Conservation (phyloP, 2,329 filamentous ascomycete genomes). For the Cytospora chrysosperma region DNA sequence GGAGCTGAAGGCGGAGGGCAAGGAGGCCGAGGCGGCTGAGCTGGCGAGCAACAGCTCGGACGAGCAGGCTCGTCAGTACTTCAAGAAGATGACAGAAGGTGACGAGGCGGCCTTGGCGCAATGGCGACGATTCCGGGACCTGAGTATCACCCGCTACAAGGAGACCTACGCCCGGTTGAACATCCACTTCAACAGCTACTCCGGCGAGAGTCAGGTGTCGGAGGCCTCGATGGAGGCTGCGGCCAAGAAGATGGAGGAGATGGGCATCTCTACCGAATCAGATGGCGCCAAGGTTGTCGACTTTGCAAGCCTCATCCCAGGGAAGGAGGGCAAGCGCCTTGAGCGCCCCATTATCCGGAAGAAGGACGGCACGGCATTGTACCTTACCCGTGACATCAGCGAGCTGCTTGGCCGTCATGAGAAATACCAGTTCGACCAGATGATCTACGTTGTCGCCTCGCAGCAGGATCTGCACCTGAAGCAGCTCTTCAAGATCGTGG, state of each 20-base stretch:
- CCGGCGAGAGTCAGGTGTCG: constrained; percentile 71
- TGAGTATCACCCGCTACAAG: constrained; percentile 66
- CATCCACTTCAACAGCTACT: constrained; percentile 70
- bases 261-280: constrained; percentile 65
- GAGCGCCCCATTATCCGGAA: constrained; percentile 71
- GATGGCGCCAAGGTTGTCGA: constrained; percentile 73
- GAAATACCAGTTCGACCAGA: constrained; percentile 69
- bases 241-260: constrained; percentile 61
- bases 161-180: constrained; percentile 69
- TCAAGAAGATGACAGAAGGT: constrained; percentile 69
- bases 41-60: constrained; percentile 56
- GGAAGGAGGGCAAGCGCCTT: constrained; percentile 67
- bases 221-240: constrained; percentile 65
- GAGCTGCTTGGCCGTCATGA: constrained; percentile 66
- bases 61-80: constrained; percentile 72
- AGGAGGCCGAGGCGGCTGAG: constrained; percentile 49
- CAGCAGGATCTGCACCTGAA: constrained; percentile 72
- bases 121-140: constrained; percentile 66
- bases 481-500: constrained; percentile 74
- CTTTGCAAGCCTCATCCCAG: constrained; percentile 65
- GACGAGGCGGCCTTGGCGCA: constrained; percentile 59
- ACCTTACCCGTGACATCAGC: constrained; percentile 76
- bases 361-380: constrained; percentile 72
- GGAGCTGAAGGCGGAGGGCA: constrained; percentile 51
- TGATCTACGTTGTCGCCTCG: constrained; percentile 76